Percentiles rank a stretch among this genome's conserved stretches.
phyloP scores from a whole-genome alignment of 345 rosid species.

The Noccaea bulbosa region DNA sequence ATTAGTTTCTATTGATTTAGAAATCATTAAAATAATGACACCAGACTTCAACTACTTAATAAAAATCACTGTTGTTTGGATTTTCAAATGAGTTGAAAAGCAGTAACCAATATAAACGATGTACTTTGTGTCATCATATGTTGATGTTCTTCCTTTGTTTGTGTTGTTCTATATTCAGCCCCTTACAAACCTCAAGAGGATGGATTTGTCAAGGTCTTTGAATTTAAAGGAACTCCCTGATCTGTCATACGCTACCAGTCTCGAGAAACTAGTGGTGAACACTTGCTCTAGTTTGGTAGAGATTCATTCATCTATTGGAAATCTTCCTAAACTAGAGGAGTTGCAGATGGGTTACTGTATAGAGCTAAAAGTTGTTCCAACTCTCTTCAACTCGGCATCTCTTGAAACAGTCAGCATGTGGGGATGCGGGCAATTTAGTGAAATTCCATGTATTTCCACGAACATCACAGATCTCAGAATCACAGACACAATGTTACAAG shows the following conservation, averaged over 20 bases:
- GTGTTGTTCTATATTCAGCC: conserved; percentile 3
- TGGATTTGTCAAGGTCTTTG: too few species aligned
- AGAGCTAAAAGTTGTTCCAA: conserved; percentile 12
- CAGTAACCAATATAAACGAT: too few species aligned
- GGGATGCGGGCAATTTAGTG: conserved; percentile 27
- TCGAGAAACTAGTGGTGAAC: too few species aligned
- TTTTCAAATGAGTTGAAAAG: too few species aligned
- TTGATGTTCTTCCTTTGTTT: not conserved
- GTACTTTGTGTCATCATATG: not conserved
- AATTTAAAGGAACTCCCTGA: conserved; percentile 21
- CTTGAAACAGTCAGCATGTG: not conserved
- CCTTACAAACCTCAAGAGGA: conserved; percentile 6
- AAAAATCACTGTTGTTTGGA: too few species aligned
- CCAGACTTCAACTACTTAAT: too few species aligned
- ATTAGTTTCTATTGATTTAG: too few species aligned
- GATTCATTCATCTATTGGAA: not conserved
- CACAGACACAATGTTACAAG: conserved; percentile 15
- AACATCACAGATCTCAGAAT: not conserved
- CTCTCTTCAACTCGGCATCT: conserved; percentile 14
- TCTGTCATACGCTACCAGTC: not conserved
- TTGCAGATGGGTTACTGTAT: not conserved
- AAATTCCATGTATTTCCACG: conserved; percentile 25
- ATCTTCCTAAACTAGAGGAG: too few species aligned
- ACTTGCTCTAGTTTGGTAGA: conserved; percentile 13
- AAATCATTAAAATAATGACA: too few species aligned